Evolutionary conservation across 2,329 filamentous ascomycete species (phyloP).

Genomic region (Sclerotinia trifoliorum): DNA sequence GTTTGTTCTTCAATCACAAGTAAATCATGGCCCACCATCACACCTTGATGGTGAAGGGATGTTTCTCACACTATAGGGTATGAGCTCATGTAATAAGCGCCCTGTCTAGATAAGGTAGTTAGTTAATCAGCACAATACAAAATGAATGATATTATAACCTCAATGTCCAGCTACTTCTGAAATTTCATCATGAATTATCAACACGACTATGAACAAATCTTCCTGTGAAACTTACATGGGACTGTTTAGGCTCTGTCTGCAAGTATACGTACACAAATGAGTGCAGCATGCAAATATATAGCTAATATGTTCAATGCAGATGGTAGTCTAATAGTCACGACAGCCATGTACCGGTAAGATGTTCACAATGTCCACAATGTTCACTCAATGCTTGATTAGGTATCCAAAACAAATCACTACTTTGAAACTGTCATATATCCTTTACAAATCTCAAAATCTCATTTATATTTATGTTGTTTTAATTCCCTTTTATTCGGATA

Average conservation of each 20-base stretch:
- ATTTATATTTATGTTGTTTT: no score
- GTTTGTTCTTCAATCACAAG: not conserved
- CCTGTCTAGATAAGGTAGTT: not conserved
- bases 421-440: no score
- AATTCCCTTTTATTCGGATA: no score
- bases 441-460: no score
- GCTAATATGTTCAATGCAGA: constrained; percentile 1
- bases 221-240: not conserved
- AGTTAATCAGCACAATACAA: not conserved
- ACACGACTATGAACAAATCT: not conserved
- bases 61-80: constrained; percentile 15
- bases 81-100: constrained; percentile 17
- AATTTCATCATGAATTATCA: not conserved
- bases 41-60: no score
- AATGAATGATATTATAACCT: not conserved
- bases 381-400: no score
- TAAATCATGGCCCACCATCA: not conserved
- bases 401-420: no score
- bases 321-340: constrained; percentile 9
- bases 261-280: not conserved
- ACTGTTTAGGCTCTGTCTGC: not conserved
- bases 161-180: not conserved
- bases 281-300: constrained; percentile 1
- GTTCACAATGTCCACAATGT: no score
- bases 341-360: not conserved